Evolutionary conservation across 805 yeast genomes (phyloP).

Genomic region (Groenewaldozyma tartarivorans): DNA sequence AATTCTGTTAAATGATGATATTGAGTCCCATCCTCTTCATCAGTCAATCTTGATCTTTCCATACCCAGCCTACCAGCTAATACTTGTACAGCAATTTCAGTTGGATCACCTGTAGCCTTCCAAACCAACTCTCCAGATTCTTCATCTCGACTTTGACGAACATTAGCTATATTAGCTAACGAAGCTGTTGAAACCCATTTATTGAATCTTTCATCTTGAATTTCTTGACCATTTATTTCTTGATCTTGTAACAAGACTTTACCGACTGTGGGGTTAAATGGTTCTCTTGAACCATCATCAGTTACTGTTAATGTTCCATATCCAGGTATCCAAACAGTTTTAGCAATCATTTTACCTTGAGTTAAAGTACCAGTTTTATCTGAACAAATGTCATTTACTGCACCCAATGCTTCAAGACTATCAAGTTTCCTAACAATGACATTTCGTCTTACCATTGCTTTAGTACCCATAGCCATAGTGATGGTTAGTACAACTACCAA

Average conservation of each 20-base stretch:
- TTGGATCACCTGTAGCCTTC: slow-evolving; percentile 84
- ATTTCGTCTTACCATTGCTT: slow-evolving; percentile 55
- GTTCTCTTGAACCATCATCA: slow-evolving; percentile 39
- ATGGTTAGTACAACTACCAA: slow-evolving; percentile 74
- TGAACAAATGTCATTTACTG: slow-evolving; percentile 70
- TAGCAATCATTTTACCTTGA: slow-evolving; percentile 71
- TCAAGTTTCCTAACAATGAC: slow-evolving; percentile 72
- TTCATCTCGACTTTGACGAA: slow-evolving; percentile 39
- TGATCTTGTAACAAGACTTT: slow-evolving; percentile 26
- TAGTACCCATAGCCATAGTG: slow-evolving; percentile 78
- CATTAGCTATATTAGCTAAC: slow-evolving; percentile 69
- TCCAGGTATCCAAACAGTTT: slow-evolving; percentile 57
- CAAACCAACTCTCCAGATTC: slow-evolving; percentile 36
- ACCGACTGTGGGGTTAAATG: slow-evolving; percentile 58
- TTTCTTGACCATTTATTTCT: slow-evolving; percentile 6
- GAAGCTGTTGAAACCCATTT: slow-evolving; percentile 60
- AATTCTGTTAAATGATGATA: slow-evolving; percentile 46
- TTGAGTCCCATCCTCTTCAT: neutral
- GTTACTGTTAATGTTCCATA: slow-evolving; percentile 47
- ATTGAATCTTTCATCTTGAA: slow-evolving; percentile 22
- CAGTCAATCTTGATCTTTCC: slow-evolving; percentile 8
- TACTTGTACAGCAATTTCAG: slow-evolving; percentile 81
- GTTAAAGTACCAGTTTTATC: slow-evolving; percentile 80
- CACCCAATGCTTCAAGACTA: slow-evolving; percentile 70
- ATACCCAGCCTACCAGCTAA: slow-evolving; percentile 51